Conservation (phyloP, 2,329 filamentous ascomycete species). For the Penicillium decumbens region DNA sequence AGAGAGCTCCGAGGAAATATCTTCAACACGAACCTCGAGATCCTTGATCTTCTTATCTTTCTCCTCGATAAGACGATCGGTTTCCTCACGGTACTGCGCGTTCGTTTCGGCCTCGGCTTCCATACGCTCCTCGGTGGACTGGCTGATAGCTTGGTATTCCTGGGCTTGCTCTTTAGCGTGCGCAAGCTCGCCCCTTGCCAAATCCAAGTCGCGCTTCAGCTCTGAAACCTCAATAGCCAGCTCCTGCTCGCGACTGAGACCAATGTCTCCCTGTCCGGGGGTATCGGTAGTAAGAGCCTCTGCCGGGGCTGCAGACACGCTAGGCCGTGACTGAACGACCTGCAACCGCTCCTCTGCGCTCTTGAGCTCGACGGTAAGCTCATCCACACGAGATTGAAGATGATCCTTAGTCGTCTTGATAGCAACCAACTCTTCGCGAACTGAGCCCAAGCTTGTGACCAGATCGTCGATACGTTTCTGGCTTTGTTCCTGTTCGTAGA, state of each 20-base stretch:
- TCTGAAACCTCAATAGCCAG: conserved; percentile 78
- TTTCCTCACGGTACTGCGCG: conserved; percentile 83
- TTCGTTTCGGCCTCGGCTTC: conserved; percentile 73
- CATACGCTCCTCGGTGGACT: conserved; percentile 80
- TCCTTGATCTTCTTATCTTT: conserved; percentile 78
- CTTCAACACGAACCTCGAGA: conserved; percentile 75
- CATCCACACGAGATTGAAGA: conserved; percentile 80
- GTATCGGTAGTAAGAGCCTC: conserved; percentile 40
- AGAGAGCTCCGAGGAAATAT: conserved; percentile 75
- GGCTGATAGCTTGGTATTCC: conserved; percentile 82
- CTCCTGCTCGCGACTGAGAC: conserved; percentile 68
- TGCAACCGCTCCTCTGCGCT: conserved; percentile 84
- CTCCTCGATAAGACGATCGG: conserved; percentile 67
- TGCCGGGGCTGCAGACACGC: conserved; percentile 52
- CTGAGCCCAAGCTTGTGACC: conserved; percentile 69
- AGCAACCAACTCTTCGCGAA: conserved; percentile 79
- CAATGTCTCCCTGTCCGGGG: conserved; percentile 48
- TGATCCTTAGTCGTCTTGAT: conserved; percentile 86
- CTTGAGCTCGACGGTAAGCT: conserved; percentile 80
- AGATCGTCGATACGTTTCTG: conserved; percentile 93
- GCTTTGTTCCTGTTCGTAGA: conserved; percentile 81
- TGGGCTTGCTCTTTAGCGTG: conserved; percentile 75
- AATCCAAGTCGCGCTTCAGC: conserved; percentile 78
- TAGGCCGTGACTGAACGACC: conserved; percentile 74
- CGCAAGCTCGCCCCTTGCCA: conserved; percentile 74